Conservation (phyloP, 163 green algal genomes). For the Coccomyxa subellipsoidea region DNA sequence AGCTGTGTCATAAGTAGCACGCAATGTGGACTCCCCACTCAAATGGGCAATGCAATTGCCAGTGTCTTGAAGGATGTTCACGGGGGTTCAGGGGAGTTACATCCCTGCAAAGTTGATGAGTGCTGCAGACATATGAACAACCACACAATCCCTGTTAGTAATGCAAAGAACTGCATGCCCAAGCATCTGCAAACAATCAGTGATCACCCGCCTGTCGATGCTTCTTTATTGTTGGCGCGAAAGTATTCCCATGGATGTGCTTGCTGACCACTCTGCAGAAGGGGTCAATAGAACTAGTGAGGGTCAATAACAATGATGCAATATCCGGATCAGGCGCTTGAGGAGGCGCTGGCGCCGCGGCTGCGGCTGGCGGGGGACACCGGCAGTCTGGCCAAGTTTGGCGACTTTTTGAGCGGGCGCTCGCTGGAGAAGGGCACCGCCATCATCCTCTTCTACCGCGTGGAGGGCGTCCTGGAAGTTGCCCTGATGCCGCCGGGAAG, state of each 20-base stretch:
- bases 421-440: slow-evolving; percentile 49
- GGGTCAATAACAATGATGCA: neutral
- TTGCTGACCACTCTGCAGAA: neutral
- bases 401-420: slow-evolving; percentile 40
- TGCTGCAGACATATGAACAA: too few relatives aligned
- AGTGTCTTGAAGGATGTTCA: too few relatives aligned
- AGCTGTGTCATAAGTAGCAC: too few relatives aligned
- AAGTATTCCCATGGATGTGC: too few relatives aligned
- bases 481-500: slow-evolving; percentile 10
- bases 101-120: too few relatives aligned
- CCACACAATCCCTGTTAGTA: too few relatives aligned
- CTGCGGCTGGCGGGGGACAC: slow-evolving; percentile 48
- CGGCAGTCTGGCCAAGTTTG: slow-evolving; percentile 52
- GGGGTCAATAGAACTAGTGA: neutral
- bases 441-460: slow-evolving; percentile 45
- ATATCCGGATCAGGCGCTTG: slow-evolving; percentile 23
- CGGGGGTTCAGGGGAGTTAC: too few relatives aligned
- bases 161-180: neutral
- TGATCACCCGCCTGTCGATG: neutral
- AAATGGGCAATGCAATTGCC: too few relatives aligned
- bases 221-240: too few relatives aligned
- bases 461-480: slow-evolving; percentile 43
- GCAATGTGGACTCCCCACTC: too few relatives aligned
- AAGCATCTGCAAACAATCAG: neutral
- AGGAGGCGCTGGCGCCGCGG: slow-evolving; percentile 41